Conservation (phyloP, 164 flowering plant species). For the Dillenia suffruticosa region DNA sequence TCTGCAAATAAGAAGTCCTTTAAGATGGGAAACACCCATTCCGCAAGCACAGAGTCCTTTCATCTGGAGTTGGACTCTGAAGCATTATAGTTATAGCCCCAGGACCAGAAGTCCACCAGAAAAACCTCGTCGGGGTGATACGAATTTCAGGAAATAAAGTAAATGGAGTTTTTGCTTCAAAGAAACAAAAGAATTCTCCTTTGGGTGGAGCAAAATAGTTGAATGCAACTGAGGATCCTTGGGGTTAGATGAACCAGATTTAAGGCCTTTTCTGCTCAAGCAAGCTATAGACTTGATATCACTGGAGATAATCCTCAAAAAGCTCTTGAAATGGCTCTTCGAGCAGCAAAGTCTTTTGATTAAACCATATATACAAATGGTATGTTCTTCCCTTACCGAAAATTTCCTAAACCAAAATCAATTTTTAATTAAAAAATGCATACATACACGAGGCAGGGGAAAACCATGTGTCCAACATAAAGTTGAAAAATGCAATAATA, state of each 20-base stretch:
- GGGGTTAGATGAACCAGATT: constrained; percentile 54
- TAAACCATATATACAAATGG: no score
- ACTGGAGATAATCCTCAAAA: constrained; percentile 66
- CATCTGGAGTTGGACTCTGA: constrained; percentile 39
- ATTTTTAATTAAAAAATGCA: no score
- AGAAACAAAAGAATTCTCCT: constrained; percentile 38
- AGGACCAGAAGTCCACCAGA: constrained; percentile 35
- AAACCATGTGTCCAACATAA: no score
- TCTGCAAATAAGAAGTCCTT: constrained; percentile 24
- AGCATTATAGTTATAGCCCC: constrained; percentile 31
- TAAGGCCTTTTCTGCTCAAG: constrained; percentile 81
- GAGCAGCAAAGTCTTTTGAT: constrained; percentile 88
- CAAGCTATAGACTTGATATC: constrained; percentile 81
- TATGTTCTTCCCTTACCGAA: no score
- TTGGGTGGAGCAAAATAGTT: constrained; percentile 29
- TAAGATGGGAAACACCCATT: constrained; percentile 25
- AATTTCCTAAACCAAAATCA: no score
- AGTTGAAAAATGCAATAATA: no score
- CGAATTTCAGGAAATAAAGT: constrained; percentile 26
- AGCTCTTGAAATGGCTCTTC: constrained; percentile 75
- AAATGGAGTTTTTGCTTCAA: constrained; percentile 23
- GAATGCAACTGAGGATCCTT: constrained; percentile 36
- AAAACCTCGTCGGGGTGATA: constrained; percentile 43
- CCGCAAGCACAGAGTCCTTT: constrained; percentile 25
- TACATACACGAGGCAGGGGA: no score